Conservation (phyloP, 495 filamentous ascomycete genomes). For the Xylaria venustula region DNA sequence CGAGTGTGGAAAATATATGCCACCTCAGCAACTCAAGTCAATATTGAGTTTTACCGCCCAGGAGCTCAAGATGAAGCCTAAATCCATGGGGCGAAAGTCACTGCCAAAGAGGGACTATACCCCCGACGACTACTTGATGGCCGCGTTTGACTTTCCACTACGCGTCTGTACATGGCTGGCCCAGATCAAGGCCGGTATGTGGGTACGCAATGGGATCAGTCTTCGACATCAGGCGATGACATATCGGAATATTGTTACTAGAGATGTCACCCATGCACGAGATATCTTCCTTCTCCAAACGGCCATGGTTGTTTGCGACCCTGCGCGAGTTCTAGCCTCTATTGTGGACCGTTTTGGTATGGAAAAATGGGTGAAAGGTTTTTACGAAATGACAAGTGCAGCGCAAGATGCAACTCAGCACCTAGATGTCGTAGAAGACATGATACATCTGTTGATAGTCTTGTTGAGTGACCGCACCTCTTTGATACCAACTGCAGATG, state of each 20-base stretch:
- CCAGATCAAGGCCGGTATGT: slow-evolving; percentile 97
- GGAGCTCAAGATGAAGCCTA: slow-evolving; percentile 59
- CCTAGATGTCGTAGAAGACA: slow-evolving; percentile 91
- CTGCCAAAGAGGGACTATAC: slow-evolving; percentile 50
- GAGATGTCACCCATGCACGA: slow-evolving; percentile 89
- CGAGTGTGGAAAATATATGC: slow-evolving; percentile 80
- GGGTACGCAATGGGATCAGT: slow-evolving; percentile 96
- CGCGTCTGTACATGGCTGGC: slow-evolving; percentile 94
- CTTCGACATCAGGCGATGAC: slow-evolving; percentile 91
- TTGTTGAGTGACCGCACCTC: slow-evolving; percentile 83
- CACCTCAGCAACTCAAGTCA: slow-evolving; percentile 58
- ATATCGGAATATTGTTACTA: slow-evolving; percentile 80
- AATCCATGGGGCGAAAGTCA: slow-evolving; percentile 52
- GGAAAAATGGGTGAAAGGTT: slow-evolving; percentile 81
- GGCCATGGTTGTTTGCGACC: slow-evolving; percentile 81
- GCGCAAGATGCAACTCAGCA: slow-evolving; percentile 81
- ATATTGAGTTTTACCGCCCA: slow-evolving; percentile 61
- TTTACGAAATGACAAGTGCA: slow-evolving; percentile 62
- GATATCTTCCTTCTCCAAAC: slow-evolving; percentile 95
- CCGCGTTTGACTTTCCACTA: slow-evolving; percentile 88
- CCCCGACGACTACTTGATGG: slow-evolving; percentile 77
- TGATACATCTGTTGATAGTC: slow-evolving; percentile 90
- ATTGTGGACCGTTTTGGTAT: slow-evolving; percentile 90
- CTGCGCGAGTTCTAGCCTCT: slow-evolving; percentile 79
- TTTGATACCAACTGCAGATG: slow-evolving; percentile 69